These are phyloP conservation scores for Colletotrichum coccodes DNA, from an alignment of 2,329 filamentous ascomycete species.

Conservation along the genomic window DNA sequence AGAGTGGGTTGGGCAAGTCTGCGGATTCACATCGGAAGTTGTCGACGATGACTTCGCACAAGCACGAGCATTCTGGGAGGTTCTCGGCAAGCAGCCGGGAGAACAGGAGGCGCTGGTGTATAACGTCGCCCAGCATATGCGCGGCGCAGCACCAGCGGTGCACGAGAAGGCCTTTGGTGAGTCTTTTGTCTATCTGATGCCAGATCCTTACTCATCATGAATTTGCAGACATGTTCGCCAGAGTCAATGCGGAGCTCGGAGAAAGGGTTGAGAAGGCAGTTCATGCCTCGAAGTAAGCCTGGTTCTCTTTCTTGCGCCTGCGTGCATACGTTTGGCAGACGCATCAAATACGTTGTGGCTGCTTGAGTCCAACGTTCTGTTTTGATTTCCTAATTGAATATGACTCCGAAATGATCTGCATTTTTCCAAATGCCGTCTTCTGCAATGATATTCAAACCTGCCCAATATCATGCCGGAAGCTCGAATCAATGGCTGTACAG, in stretches of 20 bases:
- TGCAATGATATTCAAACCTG: too few relatives aligned
- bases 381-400: too few relatives aligned
- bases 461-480: too few relatives aligned
- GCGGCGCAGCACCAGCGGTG: not conserved
- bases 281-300: too few relatives aligned
- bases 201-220: not conserved
- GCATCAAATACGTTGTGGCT: too few relatives aligned
- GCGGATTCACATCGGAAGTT: slow-evolving; percentile 20
- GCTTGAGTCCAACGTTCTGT: too few relatives aligned
- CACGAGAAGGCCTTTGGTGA: slow-evolving; percentile 22
- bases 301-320: too few relatives aligned
- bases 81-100: slow-evolving; percentile 3
- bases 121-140: slow-evolving; percentile 6
- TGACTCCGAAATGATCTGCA: too few relatives aligned
- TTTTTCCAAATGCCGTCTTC: too few relatives aligned
- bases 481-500: too few relatives aligned
- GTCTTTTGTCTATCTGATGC: not conserved
- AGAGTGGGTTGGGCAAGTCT: slow-evolving; percentile 12
- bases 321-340: too few relatives aligned
- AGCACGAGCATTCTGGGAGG: slow-evolving; percentile 1
- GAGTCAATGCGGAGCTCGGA: not conserved
- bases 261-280: too few relatives aligned
- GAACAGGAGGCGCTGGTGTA: slow-evolving; percentile 3
- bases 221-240: not conserved
- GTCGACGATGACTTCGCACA: slow-evolving; percentile 15